Percentiles rank a stretch among this genome's conserved stretches.
Evolutionary conservation across 2,329 filamentous ascomycete species (phyloP).

Genomic region (Claviceps fusiformis): DNA sequence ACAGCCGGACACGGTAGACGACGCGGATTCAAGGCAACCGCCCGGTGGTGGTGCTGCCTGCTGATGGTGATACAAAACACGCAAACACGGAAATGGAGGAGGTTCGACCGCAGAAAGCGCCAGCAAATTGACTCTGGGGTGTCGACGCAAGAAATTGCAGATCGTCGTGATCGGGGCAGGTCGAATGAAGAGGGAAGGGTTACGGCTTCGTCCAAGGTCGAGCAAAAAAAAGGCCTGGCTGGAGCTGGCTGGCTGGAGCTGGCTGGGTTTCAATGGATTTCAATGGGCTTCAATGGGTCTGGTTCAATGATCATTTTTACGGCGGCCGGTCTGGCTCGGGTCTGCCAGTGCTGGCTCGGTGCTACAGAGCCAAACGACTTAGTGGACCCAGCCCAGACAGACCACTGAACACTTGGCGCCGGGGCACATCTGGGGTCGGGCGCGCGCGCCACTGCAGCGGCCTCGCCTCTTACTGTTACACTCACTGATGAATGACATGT

Average conservation of each 20-base stretch:
- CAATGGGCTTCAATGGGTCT: no score
- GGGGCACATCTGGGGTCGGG: background rate
- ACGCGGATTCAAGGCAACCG: constrained; percentile 1
- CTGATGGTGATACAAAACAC: background rate
- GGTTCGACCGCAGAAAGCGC: background rate
- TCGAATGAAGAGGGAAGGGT: background rate
- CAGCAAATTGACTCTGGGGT: background rate
- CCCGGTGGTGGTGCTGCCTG: background rate
- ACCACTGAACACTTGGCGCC: no score
- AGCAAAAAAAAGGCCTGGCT: background rate
- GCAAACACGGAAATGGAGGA: background rate
- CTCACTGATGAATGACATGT: background rate
- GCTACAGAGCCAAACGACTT: no score
- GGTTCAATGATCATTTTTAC: no score
- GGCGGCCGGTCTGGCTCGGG: no score
- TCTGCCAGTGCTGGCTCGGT: no score
- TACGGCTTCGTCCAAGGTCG: background rate
- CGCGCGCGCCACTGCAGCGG: background rate
- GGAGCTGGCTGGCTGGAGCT: background rate
- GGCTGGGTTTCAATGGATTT: no score
- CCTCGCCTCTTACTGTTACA: background rate
- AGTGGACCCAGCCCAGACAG: no score
- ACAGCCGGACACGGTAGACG: constrained; percentile 2
- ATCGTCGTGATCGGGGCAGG: background rate
- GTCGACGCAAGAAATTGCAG: background rate